Conservation (phyloP, 371 early-diverging fungal genomes). For the Mortierella polycephala region DNA sequence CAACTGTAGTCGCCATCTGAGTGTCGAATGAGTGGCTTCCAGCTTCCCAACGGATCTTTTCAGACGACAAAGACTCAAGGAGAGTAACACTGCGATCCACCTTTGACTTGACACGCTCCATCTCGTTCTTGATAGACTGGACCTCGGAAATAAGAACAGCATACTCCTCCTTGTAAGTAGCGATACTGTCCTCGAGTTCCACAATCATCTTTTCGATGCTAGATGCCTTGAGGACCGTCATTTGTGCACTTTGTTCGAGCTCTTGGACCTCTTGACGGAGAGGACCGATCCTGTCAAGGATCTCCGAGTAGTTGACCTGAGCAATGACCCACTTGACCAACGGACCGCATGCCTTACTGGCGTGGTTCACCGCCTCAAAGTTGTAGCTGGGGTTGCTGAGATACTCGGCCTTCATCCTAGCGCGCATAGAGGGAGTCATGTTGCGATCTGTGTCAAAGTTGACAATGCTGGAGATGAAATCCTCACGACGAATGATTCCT, state of each 20-base stretch:
- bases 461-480: slow-evolving; percentile 97
- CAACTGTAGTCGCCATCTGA: slow-evolving; percentile 98
- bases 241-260: slow-evolving; percentile 84
- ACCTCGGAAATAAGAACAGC: slow-evolving; percentile 94
- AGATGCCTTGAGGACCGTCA: slow-evolving; percentile 76
- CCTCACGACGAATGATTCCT: slow-evolving; percentile 92
- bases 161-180: slow-evolving; percentile 95
- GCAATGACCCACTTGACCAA: slow-evolving; percentile 98
- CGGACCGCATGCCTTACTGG: slow-evolving; percentile 99
- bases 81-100: slow-evolving; percentile 93
- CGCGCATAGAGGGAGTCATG: slow-evolving; percentile 79
- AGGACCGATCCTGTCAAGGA: slow-evolving; percentile 95
- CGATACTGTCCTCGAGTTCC: slow-evolving; percentile 90
- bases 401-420: slow-evolving; percentile 82
- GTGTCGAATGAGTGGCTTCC: slow-evolving; percentile 93
- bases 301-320: slow-evolving; percentile 92
- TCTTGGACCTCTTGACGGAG: slow-evolving; percentile 91
- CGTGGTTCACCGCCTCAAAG: slow-evolving; percentile 95
- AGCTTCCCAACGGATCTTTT: slow-evolving; percentile 93
- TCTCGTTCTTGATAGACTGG: slow-evolving; percentile 92
- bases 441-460: slow-evolving; percentile 89
- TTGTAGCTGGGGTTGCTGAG: slow-evolving; percentile 88
- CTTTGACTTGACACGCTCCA: slow-evolving; percentile 93
- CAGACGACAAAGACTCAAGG: slow-evolving; percentile 92
- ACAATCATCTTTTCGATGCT: slow-evolving; percentile 84